Evolutionary conservation across 352 stramenopile genomes (phyloP), one percentile per base, ranked within the genome.

Genomic region (Hyaloperonospora brassicae): DNA sequence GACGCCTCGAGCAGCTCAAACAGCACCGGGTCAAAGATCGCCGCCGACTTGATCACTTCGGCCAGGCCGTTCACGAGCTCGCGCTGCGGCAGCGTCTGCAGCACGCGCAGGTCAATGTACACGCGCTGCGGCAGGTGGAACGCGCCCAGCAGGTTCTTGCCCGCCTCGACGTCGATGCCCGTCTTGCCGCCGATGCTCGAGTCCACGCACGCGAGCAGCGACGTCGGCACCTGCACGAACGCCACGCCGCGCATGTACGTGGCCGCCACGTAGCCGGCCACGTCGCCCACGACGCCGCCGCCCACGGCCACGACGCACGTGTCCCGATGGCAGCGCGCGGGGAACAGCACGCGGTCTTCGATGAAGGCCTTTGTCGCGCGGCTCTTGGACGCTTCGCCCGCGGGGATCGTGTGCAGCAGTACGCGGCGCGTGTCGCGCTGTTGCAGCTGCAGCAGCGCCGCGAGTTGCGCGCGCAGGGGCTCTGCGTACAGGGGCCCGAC

Each of bases 161-260:
- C 66, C 66, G 74, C 90, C 79, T 86, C 86, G 66, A 87, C 96
- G 64, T 99, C 95, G 44, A 99, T 94, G 66, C 95, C 96, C 0
- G 96, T 98, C 76, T 99, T 99, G 56, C 95, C 95, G 46, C 96
- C 97, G 41, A 99, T 97, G 59, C 86, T 97, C 52, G 88, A 97
- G 82, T 99, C 97, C 35, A 98, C 96, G 70, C 98, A 98, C n/a
- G 96, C 97, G 73, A 99, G 89, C 46, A 99, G 80, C 14, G 95
- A 98, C 21, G 96, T 99, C 10, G 97, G 96, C 27, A 99, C 84
- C 66, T 98, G 82, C 34, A 92, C 62, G 52, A 91, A 89, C 7
- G 75, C 76, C 40, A 91, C 76, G 49, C 75, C 97, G 46, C 97
- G 86, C 79, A 98, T 97, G 78, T 98, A 98, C 41, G 97, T 98